Conservation (phyloP, 768 basidiomycete species). For the Boletus edulis region DNA sequence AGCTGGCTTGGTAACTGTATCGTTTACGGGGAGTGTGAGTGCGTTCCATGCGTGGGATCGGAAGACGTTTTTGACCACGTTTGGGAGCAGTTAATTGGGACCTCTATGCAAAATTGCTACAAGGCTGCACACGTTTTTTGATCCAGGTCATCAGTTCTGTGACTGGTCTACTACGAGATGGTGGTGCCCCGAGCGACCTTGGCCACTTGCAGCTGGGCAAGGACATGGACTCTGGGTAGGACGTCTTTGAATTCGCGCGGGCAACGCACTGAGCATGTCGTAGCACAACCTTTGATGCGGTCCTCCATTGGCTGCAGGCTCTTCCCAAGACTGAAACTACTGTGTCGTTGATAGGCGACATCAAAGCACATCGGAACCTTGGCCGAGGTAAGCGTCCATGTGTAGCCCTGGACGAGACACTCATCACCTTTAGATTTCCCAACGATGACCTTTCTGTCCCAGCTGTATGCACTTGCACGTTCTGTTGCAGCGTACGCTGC, state of each 20-base stretch:
- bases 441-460: constrained; percentile 46
- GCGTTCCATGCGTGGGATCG: neutral
- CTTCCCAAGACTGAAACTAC: constrained; percentile 19
- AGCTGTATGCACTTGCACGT: constrained; percentile 43
- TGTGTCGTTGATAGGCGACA: constrained; percentile 18
- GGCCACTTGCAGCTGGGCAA: constrained; percentile 34
- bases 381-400: constrained; percentile 22
- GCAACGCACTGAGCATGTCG: neutral
- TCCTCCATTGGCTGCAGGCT: constrained; percentile 25
- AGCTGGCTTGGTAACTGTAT: constrained; percentile 24
- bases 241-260: neutral
- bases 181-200: constrained; percentile 27
- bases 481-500: constrained; percentile 26
- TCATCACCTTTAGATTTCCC: constrained; percentile 29
- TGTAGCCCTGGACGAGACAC: neutral
- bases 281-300: constrained; percentile 25
- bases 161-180: constrained; percentile 27
- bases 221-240: constrained; percentile 42
- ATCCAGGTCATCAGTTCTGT: constrained; percentile 35
- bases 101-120: constrained; percentile 46
- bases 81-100: constrained; percentile 52
- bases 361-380: constrained; percentile 23
- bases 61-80: neutral
- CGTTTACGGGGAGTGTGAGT: constrained; percentile 47
- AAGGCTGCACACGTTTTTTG: constrained; percentile 39